A percentile compares a stretch with the other conserved stretches of the same genome.
phyloP scores from a whole-genome alignment of 306 rosid genomes.

The Vigna trinervia region DNA sequence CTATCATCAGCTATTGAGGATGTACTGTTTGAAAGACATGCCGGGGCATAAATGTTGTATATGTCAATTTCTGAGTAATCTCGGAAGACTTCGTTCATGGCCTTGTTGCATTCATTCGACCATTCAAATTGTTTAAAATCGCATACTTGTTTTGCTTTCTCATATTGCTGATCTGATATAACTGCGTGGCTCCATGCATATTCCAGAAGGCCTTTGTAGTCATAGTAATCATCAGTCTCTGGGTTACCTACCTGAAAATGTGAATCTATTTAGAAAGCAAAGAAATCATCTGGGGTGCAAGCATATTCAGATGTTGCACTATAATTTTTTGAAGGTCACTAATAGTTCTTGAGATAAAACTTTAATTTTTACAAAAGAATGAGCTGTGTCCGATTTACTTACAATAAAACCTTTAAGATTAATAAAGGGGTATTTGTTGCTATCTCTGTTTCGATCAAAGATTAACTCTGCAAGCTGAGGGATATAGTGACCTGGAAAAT shows the following conservation, averaged over 20 bases:
- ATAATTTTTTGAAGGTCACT: not conserved
- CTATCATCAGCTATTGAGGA: slow-evolving; percentile 37
- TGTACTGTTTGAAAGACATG: slow-evolving; percentile 47
- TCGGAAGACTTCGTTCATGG: slow-evolving; percentile 47
- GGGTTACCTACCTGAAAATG: slow-evolving; percentile 61
- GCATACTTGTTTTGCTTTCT: slow-evolving; percentile 56
- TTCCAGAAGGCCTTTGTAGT: slow-evolving; percentile 55
- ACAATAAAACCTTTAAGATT: slow-evolving; percentile 68
- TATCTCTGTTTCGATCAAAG: slow-evolving; percentile 57
- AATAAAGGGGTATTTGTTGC: slow-evolving; percentile 47
- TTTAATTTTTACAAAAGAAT: not conserved
- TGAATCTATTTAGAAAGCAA: not conserved
- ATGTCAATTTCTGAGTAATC: slow-evolving; percentile 62
- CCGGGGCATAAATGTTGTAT: slow-evolving; percentile 63
- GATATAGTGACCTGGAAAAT: slow-evolving; percentile 60
- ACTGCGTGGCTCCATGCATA: slow-evolving; percentile 76
- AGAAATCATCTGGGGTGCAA: not conserved
- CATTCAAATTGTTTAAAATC: slow-evolving; percentile 53
- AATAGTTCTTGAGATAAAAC: no score
- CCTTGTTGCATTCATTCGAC: slow-evolving; percentile 58
- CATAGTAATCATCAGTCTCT: slow-evolving; percentile 56
- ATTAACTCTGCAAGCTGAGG: slow-evolving; percentile 66
- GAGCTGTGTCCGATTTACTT: slow-evolving; percentile 37
- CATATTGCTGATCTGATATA: slow-evolving; percentile 57
- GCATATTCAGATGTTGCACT: not conserved